Conservation (phyloP, 2,329 filamentous ascomycete species). For the Aspergillus proliferans region DNA sequence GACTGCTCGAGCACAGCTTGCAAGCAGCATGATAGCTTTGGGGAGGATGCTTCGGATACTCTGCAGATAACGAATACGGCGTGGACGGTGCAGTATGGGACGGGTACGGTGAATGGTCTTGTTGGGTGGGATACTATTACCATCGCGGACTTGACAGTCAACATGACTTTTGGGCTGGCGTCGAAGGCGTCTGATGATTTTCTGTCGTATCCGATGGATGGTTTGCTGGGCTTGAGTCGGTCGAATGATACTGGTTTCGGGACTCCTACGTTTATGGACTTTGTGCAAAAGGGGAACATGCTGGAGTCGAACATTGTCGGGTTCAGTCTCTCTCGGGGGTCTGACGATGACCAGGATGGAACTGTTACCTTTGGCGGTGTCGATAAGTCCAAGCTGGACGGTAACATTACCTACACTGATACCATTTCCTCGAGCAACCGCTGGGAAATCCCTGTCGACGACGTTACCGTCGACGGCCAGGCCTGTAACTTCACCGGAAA, state of each 20-base stretch:
- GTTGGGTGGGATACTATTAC: slow-evolving; percentile 61
- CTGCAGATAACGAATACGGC: slow-evolving; percentile 48
- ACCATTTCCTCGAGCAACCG: slow-evolving; percentile 49
- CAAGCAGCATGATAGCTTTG: slow-evolving; percentile 63
- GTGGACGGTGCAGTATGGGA: slow-evolving; percentile 70
- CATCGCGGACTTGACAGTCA: slow-evolving; percentile 59
- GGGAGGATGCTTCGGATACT: slow-evolving; percentile 58
- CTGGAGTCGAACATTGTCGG: slow-evolving; percentile 64
- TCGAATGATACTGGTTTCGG: slow-evolving; percentile 46
- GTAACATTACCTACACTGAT: slow-evolving; percentile 61
- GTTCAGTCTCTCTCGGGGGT: slow-evolving; percentile 61
- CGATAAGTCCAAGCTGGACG: slow-evolving; percentile 61
- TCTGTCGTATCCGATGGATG: slow-evolving; percentile 73
- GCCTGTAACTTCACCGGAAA: slow-evolving; percentile 49
- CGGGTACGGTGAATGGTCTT: slow-evolving; percentile 63
- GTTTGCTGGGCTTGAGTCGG: slow-evolving; percentile 73
- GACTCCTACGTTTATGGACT: slow-evolving; percentile 61
- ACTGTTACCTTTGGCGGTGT: slow-evolving; percentile 70
- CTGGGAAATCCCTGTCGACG: slow-evolving; percentile 69
- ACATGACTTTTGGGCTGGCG: slow-evolving; percentile 67
- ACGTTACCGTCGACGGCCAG: slow-evolving; percentile 57
- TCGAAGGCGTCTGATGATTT: slow-evolving; percentile 68
- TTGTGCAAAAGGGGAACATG: slow-evolving; percentile 51
- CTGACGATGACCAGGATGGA: slow-evolving; percentile 63
- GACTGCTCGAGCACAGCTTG: slow-evolving; percentile 64